Evolutionary conservation across 371 early-diverging fungal genomes (phyloP).

Genomic region (Conidiobolus incongruus): DNA sequence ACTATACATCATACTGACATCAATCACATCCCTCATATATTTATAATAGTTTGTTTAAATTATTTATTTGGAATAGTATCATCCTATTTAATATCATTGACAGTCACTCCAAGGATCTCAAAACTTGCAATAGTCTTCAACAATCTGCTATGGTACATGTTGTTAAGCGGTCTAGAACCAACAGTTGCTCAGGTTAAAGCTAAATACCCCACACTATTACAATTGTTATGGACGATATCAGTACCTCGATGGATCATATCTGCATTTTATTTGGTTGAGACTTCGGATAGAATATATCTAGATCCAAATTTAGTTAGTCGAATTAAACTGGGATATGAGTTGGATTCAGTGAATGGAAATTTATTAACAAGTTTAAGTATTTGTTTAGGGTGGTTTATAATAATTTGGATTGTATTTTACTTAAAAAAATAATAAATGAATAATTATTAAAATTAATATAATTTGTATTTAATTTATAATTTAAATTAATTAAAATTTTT

Average conservation of each 20-base stretch:
- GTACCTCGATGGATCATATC: conserved; percentile 25
- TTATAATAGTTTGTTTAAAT: conserved; percentile 5
- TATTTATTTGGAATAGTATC: conserved; percentile 13
- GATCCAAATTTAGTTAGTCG: conserved; percentile 5
- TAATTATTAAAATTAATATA: too few relatives aligned
- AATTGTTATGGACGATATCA: conserved; percentile 15
- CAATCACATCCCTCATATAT: conserved; percentile 2
- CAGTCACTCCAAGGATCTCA: conserved; percentile 11
- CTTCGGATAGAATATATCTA: conserved; percentile 11
- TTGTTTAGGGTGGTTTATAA: conserved; percentile 14
- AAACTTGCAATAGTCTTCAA: conserved; percentile 16
- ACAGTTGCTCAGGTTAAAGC: conserved; percentile 13
- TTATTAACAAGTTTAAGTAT: conserved; percentile 11
- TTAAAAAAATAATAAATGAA: too few relatives aligned
- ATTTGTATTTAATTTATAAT: too few relatives aligned
- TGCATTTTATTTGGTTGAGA: conserved; percentile 18
- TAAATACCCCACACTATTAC: conserved; percentile 3
- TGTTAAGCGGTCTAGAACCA: conserved; percentile 19
- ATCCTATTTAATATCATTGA: conserved; percentile 18
- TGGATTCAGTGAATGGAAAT: conserved; percentile 9
- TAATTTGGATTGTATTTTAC: conserved; percentile 7
- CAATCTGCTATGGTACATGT: conserved; percentile 20
- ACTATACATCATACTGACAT: conserved; percentile 12
- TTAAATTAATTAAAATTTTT: too few relatives aligned
- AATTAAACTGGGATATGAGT: conserved; percentile 2